These are phyloP conservation scores for Diaporthe destruens DNA, from an alignment of 2,329 filamentous ascomycete species.

Conservation along the genomic window DNA sequence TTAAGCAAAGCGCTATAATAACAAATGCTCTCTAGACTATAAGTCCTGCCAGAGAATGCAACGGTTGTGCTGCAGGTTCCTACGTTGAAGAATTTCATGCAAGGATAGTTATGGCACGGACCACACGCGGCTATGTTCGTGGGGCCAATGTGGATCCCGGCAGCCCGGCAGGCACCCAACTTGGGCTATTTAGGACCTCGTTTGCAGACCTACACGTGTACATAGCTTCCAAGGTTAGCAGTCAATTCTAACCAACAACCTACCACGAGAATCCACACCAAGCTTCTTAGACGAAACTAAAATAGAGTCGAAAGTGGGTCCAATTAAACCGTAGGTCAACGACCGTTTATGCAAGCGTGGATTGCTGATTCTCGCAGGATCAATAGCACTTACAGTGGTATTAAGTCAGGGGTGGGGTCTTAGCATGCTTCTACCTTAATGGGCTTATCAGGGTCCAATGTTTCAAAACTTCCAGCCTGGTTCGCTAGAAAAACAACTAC, in stretches of 20 bases:
- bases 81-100: background rate
- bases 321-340: conserved; percentile 16
- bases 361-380: background rate
- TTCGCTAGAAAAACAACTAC: background rate
- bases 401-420: background rate
- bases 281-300: conserved; percentile 19
- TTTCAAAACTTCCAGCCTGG: conserved; percentile 8
- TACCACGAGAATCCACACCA: too few relatives aligned
- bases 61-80: conserved; percentile 9
- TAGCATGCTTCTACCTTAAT: background rate
- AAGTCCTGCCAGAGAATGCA: background rate
- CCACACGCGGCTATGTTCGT: conserved; percentile 13
- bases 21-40: background rate
- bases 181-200: too few relatives aligned
- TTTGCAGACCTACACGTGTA: too few relatives aligned
- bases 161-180: too few relatives aligned
- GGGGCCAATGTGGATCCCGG: too few relatives aligned
- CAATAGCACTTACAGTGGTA: background rate
- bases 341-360: conserved; percentile 7
- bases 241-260: too few relatives aligned
- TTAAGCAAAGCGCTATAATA: background rate
- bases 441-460: background rate
- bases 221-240: too few relatives aligned
- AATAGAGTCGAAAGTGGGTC: conserved; percentile 14
- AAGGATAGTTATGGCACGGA: conserved; percentile 17